Evolutionary conservation across 345 rosid species (phyloP), one percentile per base, ranked within the genome.

Genomic region (Trapa incisa): DNA sequence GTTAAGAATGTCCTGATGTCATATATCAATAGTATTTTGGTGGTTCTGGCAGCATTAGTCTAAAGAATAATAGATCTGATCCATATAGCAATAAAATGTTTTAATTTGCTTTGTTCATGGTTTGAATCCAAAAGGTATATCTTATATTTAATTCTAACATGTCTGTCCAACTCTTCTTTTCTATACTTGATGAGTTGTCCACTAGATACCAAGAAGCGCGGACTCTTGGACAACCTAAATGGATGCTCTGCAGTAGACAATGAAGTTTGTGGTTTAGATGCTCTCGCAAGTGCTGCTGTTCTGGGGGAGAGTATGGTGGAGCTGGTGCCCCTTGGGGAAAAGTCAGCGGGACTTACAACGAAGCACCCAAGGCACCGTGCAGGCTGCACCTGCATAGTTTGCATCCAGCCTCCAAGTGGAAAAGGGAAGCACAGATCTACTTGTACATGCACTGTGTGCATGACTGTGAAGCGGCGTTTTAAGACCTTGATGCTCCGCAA

Each of bases 331-430:
- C 17, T 56, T 0, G 80, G 77, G 36, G 85, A 83, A 72, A 68
- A 85, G 50, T 87, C 87, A 65, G 74, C 77, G 58, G 92, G 89
- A 56, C 88, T 88, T 15, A 94, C 97, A 5, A 94, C 99, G 37
- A 91, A 80, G 75, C 99, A 95, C 80, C 99, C 99, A 11, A 80
- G 99, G 69, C 99, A 95, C 76, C 76, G 96, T 14, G 84, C 89
- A 43, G 99, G 99, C 53, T 95, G 97, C 80, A 64, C 87, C 63
- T 95, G 99, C 82, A 95, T 95, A 12, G 96, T 91, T 10, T 94
- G 99, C 82, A 95, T 91, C 78, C 99, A 95, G 73, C 97, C 97
- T 16, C 99, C 99, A 39, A 91, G 99, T 61, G 99, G 99, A 61
- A 89, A 85, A 81, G 93, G 91, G 29, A 91, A 85, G 80, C 97